Evolutionary conservation across 2,329 filamentous ascomycete species (phyloP).

Genomic region (Hypoxylon rubiginosum): DNA sequence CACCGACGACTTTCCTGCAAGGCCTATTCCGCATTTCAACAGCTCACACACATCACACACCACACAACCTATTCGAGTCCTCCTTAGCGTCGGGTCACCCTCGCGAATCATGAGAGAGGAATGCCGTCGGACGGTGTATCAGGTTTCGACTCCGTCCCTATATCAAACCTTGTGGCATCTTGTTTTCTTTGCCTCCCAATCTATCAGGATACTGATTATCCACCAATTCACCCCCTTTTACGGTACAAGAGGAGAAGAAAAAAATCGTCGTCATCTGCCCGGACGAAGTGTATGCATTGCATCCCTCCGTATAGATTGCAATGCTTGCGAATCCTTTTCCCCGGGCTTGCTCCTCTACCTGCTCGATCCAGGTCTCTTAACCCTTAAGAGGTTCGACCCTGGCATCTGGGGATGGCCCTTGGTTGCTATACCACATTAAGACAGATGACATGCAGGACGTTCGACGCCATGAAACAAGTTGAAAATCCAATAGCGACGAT

Average conservation of each 20-base stretch:
- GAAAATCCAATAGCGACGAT: slow-evolving; percentile 1
- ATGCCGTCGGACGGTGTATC: slow-evolving; percentile 3
- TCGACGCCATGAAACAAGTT: slow-evolving; percentile 33
- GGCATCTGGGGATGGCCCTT: neutral
- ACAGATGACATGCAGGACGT: slow-evolving; percentile 18
- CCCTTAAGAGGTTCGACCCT: slow-evolving; percentile 15
- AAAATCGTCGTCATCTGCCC: neutral
- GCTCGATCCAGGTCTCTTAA: slow-evolving; percentile 26
- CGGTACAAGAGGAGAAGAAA: neutral
- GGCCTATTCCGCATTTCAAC: slow-evolving; percentile 18
- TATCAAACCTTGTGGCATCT: neutral
- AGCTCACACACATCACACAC: too few species aligned
- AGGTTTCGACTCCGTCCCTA: slow-evolving; percentile 13
- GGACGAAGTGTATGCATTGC: neutral
- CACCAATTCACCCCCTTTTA: slow-evolving; percentile 12
- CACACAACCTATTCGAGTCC: slow-evolving; percentile 20
- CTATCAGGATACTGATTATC: slow-evolving; percentile 1
- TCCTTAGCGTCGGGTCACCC: slow-evolving; percentile 24
- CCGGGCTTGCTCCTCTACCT: slow-evolving; percentile 30
- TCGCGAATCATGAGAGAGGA: slow-evolving; percentile 29
- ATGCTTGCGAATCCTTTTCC: slow-evolving; percentile 35
- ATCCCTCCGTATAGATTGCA: slow-evolving; percentile 3
- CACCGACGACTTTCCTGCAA: slow-evolving; percentile 21
- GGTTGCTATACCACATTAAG: slow-evolving; percentile 22
- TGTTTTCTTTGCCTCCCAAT: neutral